Conservation (phyloP, 2,329 filamentous ascomycete species). For the Colletotrichum liaoningense region DNA sequence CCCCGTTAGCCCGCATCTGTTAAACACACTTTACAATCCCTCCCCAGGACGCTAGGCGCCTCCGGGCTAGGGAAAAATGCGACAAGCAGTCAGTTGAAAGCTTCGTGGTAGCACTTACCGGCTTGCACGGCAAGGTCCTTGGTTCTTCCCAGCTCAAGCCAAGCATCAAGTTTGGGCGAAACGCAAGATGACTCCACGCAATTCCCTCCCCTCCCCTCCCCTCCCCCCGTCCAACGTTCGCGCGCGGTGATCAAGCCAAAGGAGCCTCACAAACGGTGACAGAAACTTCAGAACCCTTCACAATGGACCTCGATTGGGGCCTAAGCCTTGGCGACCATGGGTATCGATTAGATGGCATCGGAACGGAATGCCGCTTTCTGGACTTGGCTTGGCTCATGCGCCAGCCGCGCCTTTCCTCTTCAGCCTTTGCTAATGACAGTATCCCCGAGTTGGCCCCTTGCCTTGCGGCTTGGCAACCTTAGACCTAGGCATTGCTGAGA, state of each 20-base stretch:
- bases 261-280: neutral
- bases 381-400: neutral
- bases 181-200: neutral
- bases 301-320: neutral
- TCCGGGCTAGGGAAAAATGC: slow-evolving; percentile 1
- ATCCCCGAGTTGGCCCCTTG: neutral
- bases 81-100: slow-evolving; percentile 13
- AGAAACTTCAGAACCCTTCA: neutral
- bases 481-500: neutral
- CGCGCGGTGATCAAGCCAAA: slow-evolving; percentile 3
- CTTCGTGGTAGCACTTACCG: slow-evolving; percentile 23
- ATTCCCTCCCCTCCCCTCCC: neutral
- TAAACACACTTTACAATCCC: neutral
- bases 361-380: neutral
- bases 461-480: neutral
- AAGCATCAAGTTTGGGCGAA: neutral
- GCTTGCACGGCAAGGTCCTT: slow-evolving; percentile 10
- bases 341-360: neutral
- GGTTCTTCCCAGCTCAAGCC: neutral
- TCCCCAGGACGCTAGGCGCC: slow-evolving; percentile 8
- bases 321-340: neutral
- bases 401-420: slow-evolving; percentile 21
- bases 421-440: neutral
- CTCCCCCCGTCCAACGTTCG: neutral
- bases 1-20: neutral